Conservation (phyloP, 306 rosid species). For the Casuarina glauca region DNA sequence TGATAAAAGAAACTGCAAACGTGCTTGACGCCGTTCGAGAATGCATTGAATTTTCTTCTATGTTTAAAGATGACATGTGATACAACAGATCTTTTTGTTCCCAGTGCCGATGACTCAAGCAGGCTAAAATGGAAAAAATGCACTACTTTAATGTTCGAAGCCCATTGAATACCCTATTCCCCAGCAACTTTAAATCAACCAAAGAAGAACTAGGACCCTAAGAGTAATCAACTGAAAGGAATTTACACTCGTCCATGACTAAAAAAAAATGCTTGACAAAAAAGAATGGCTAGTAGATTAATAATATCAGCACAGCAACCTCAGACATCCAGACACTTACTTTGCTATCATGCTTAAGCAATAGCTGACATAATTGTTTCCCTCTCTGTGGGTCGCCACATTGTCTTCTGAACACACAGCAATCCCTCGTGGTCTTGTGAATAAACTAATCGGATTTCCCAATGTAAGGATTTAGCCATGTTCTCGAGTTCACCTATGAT, state of each 20-base stretch:
- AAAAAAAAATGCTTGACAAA: not conserved
- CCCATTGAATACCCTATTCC: too few species aligned
- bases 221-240: not conserved
- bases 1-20: not conserved
- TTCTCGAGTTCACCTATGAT: conserved; percentile 59
- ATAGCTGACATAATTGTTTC: conserved; percentile 59
- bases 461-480: conserved; percentile 57
- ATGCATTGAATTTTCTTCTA: not conserved
- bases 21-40: not conserved
- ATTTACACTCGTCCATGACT: not conserved
- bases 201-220: not conserved
- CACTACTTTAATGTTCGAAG: not conserved
- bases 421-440: conserved; percentile 53
- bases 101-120: not conserved
- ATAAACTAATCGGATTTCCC: conserved; percentile 56
- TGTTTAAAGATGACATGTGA: not conserved
- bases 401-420: conserved; percentile 64
- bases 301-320: conserved; percentile 9
- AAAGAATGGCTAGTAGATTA: not conserved
- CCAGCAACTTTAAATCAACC: too few species aligned
- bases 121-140: not conserved
- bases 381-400: conserved; percentile 70
- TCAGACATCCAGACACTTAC: not conserved
- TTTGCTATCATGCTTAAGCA: conserved; percentile 27
- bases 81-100: not conserved